Evolutionary conservation across 805 yeast species (phyloP).

Genomic region (Candida dendrica): DNA sequence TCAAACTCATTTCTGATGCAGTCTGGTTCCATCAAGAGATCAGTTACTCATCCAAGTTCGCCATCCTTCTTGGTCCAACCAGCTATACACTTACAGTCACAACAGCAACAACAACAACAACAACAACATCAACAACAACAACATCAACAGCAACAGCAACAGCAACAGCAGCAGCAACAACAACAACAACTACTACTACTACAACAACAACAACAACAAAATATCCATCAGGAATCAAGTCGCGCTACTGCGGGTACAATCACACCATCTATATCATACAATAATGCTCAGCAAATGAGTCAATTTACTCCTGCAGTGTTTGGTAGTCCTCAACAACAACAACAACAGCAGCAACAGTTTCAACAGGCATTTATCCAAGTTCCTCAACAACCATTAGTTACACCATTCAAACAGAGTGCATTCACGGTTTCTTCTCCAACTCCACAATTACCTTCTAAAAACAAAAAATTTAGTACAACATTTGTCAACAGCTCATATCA

Average conservation of each 20-base stretch:
- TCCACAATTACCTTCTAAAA: slow-evolving; percentile 3
- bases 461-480: slow-evolving; percentile 5
- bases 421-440: slow-evolving; percentile 1
- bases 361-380: neutral
- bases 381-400: slow-evolving; percentile 1
- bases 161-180: neutral
- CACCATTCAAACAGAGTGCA: slow-evolving; percentile 2
- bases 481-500: slow-evolving; percentile 1
- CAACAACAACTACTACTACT: neutral
- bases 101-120: neutral
- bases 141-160: neutral
- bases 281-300: neutral
- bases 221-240: neutral
- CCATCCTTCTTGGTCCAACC: neutral
- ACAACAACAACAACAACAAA: neutral
- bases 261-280: neutral
- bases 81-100: neutral
- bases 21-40: slow-evolving; percentile 2
- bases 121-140: neutral
- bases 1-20: slow-evolving; percentile 1
- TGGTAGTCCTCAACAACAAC: slow-evolving; percentile 8
- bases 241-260: neutral
- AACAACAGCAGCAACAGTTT: slow-evolving; percentile 1
- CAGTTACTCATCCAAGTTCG: slow-evolving; percentile 1
- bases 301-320: neutral